phyloP scores from a whole-genome alignment of 345 rosid species.

The Durio zibethinus region DNA sequence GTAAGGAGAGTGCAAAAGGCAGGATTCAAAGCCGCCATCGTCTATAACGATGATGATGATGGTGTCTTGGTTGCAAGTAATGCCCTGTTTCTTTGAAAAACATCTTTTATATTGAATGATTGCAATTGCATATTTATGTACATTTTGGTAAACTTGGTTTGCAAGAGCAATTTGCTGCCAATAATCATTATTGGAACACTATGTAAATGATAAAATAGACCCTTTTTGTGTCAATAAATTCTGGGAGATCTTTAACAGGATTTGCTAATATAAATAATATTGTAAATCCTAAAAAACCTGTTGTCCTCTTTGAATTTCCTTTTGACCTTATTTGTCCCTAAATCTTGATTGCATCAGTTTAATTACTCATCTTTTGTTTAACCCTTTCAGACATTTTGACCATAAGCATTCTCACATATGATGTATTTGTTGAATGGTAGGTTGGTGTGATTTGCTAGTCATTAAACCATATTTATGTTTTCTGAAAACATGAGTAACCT shows the following conservation, averaged over 20 bases:
- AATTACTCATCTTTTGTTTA: neutral
- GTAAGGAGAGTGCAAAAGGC: slow-evolving; percentile 82
- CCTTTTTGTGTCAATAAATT: neutral
- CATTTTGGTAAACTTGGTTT: neutral
- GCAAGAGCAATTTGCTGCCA: neutral
- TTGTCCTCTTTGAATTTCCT: neutral
- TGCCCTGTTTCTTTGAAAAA: slow-evolving; percentile 15
- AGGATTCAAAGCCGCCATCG: slow-evolving; percentile 74
- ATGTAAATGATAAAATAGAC: neutral
- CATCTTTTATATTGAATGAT: neutral
- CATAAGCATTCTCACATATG: neutral
- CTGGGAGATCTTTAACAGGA: neutral
- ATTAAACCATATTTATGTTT: neutral
- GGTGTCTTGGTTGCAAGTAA: slow-evolving; percentile 79
- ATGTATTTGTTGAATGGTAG: neutral
- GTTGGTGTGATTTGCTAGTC: neutral
- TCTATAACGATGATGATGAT: slow-evolving; percentile 58
- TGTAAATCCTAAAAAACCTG: neutral
- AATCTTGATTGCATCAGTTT: neutral
- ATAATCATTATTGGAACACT: neutral
- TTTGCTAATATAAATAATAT: neutral
- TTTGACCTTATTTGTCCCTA: neutral
- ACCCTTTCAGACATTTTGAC: neutral
- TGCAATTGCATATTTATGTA: neutral
- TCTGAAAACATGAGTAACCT: no score